phyloP scores from a whole-genome alignment of 129 eudicot species.

The Solidago caesia region DNA sequence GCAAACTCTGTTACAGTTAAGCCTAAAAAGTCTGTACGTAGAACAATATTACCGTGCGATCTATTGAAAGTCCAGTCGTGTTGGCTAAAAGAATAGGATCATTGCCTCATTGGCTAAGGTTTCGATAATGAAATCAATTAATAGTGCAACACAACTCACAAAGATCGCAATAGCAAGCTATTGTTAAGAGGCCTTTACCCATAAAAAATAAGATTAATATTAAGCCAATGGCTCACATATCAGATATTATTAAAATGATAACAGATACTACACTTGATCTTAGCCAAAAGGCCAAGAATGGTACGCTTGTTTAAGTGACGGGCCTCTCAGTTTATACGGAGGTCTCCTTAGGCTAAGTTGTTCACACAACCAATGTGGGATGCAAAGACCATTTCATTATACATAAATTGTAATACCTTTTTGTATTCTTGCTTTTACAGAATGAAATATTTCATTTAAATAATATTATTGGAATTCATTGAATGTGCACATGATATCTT shows the following conservation, averaged over 20 bases:
- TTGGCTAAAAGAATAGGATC: too few relatives aligned
- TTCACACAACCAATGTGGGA: neutral
- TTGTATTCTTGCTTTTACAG: too few relatives aligned
- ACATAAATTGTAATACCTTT: too few relatives aligned
- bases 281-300: constrained; percentile 86
- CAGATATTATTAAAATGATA: constrained; percentile 51
- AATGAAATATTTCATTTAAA: too few relatives aligned
- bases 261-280: constrained; percentile 85
- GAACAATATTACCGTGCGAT: too few relatives aligned
- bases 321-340: neutral
- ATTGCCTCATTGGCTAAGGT: too few relatives aligned
- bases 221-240: constrained; percentile 27
- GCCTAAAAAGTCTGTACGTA: too few relatives aligned
- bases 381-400: neutral
- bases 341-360: neutral
- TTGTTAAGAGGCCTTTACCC: constrained; percentile 23
- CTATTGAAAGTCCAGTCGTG: too few relatives aligned
- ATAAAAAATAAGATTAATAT: constrained; percentile 30
- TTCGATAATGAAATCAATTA: neutral
- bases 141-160: neutral
- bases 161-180: constrained; percentile 29
- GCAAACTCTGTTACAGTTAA: too few relatives aligned
- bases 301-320: constrained; percentile 29
- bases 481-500: neutral
- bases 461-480: neutral